Base-by-base conservation (phyloP, 371 early-diverging fungal species). In the Actinomortierella ambigua region DNA sequence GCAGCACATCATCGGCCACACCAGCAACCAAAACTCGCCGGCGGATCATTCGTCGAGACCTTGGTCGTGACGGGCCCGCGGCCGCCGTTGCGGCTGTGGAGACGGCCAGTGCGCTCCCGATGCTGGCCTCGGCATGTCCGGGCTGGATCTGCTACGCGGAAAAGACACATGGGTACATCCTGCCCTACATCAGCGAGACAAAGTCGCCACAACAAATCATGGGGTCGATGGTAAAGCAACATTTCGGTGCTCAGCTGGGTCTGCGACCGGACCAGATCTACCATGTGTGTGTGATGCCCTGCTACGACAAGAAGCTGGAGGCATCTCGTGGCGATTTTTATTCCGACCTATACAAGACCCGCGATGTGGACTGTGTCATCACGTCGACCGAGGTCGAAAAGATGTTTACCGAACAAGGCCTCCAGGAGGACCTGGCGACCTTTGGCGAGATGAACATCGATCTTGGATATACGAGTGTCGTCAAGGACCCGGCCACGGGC, bases 71-170 rank as follows among this genome's bases (percentile, higher is more conserved):
- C 26, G 69, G 63, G 17, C 60, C 68, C 8, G 71, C 62, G 1
- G 69, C 77, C 5, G 53, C 68, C 9, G 71, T 59, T 3, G 70
- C 77, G 8, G 53, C 63, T 15, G 65, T 62, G 18, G 77, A 58
- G 49, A 75, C 44, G 52, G 69, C 50, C 56, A 77, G 61, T 24
- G 59, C 68, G 3, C 68, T 75, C 46, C 77, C 81, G 22, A 77
- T 81, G 76, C 60, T 81, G n/a, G 77, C 79, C 20, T 81, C 81
- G 4, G 68, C 79, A 20, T 81, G 81, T 68, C 81, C 81, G 55
- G 81, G 81, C 68, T 97, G 96, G 96, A 93, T 98, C 13, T 98
- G 98, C 79, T 98, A 97, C 68, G 96, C 96, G n/a, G 99, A 98
- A 81, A 98, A 98, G 80, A 97, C 95, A 0, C 98, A 98, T 61